phyloP scores from a whole-genome alignment of 1,139 yeast genomes.

The Schizosaccharomyces versatilis region DNA sequence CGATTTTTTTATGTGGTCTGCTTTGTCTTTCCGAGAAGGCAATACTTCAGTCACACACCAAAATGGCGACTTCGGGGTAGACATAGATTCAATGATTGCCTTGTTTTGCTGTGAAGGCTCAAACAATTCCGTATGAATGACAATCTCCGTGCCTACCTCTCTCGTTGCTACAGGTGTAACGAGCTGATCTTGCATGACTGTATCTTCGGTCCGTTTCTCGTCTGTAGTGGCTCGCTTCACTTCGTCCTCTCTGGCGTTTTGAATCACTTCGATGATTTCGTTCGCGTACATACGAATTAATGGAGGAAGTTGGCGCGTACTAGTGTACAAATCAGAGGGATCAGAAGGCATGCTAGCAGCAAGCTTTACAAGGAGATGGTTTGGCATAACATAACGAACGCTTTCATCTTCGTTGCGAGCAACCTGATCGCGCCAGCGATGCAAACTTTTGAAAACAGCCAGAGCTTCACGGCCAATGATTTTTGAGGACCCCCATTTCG shows the following conservation, averaged over 20 bases:
- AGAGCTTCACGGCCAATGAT: slow-evolving; percentile 31
- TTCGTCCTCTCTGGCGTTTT: not conserved
- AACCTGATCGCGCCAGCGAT: slow-evolving; percentile 57
- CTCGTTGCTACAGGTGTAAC: not conserved
- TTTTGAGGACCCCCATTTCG: slow-evolving; percentile 30
- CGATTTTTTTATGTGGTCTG: no score
- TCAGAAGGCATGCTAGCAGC: slow-evolving; percentile 15
- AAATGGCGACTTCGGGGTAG: not conserved
- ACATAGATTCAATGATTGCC: not conserved
- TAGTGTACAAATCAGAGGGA: slow-evolving; percentile 3
- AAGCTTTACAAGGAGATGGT: slow-evolving; percentile 47
- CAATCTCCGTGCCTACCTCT: not conserved
- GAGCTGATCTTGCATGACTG: not conserved
- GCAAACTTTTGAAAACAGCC: slow-evolving; percentile 38
- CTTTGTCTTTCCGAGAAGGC: no score
- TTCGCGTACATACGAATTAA: slow-evolving; percentile 5
- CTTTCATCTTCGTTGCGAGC: slow-evolving; percentile 74
- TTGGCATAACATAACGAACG: slow-evolving; percentile 61
- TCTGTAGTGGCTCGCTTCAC: not conserved
- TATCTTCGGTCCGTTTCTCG: not conserved
- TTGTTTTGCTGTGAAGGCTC: not conserved
- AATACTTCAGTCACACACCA: no score
- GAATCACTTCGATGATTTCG: slow-evolving; percentile 8
- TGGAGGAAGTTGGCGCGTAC: slow-evolving; percentile 8
- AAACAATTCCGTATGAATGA: not conserved